phyloP scores from a whole-genome alignment of 2,329 filamentous ascomycete genomes.

The Proliferodiscus dingleyae region DNA sequence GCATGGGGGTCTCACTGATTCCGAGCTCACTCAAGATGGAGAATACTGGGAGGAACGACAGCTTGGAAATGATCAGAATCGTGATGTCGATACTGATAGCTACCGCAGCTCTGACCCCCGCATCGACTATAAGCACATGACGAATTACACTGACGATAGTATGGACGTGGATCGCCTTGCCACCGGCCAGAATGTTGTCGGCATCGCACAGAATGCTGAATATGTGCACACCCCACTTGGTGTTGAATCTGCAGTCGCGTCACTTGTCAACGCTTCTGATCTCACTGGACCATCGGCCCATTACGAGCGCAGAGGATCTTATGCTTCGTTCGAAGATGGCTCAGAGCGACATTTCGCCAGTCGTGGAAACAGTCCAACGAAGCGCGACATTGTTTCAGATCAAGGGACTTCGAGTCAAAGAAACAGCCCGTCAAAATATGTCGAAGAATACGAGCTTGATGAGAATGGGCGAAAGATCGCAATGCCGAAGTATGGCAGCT shows the following conservation, averaged over 20 bases:
- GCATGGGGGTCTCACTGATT: constrained; percentile 33
- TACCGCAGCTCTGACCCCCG: constrained; percentile 52
- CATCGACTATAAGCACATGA: constrained; percentile 49
- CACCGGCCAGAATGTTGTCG: constrained; percentile 65
- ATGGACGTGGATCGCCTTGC: constrained; percentile 53
- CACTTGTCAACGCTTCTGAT: constrained; percentile 73
- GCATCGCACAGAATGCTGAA: constrained; percentile 67
- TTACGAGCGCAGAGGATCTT: constrained; percentile 28
- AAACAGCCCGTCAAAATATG: constrained; percentile 26
- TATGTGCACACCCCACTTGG: constrained; percentile 68
- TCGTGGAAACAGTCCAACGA: constrained; percentile 40
- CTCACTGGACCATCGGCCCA: constrained; percentile 55
- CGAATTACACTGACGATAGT: constrained; percentile 53
- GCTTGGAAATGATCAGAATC: constrained; percentile 32
- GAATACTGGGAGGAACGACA: constrained; percentile 34
- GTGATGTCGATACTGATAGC: constrained; percentile 55
- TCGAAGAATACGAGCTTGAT: constrained; percentile 31
- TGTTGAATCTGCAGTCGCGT: constrained; percentile 87
- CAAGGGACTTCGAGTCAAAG: constrained; percentile 19
- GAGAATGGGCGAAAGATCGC: constrained; percentile 31
- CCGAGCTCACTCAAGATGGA: constrained; percentile 41
- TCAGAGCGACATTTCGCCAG: constrained; percentile 32
- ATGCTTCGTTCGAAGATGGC: constrained; percentile 31
- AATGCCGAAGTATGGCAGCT: constrained; percentile 27
- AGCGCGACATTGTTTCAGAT: constrained; percentile 25